Percentiles rank a stretch among this genome's conserved stretches.
phyloP scores from a whole-genome alignment of 805 yeast species.

The Candida ovalis region DNA sequence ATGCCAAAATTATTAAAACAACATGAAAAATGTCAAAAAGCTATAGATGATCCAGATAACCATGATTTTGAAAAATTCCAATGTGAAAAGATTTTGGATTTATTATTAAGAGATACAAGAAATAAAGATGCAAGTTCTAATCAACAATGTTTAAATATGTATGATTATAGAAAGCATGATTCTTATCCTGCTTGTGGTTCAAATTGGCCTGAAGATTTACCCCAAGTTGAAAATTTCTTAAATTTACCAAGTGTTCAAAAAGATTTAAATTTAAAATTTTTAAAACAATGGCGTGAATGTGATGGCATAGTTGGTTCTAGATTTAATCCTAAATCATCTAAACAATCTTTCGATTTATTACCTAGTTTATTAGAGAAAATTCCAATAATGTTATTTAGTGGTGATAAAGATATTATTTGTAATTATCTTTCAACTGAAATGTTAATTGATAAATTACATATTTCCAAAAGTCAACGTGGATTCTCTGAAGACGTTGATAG shows the following conservation, averaged over 20 bases:
- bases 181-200: slow-evolving; percentile 82
- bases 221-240: slow-evolving; percentile 47
- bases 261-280: slow-evolving; percentile 46
- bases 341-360: slow-evolving; percentile 62
- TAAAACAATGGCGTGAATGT: slow-evolving; percentile 73
- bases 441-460: slow-evolving; percentile 50
- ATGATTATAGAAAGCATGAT: slow-evolving; percentile 71
- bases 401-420: slow-evolving; percentile 86
- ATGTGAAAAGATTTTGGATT: slow-evolving; percentile 41
- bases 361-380: slow-evolving; percentile 57
- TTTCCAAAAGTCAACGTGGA: slow-evolving; percentile 64
- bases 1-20: slow-evolving; percentile 41
- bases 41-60: slow-evolving; percentile 22
- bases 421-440: slow-evolving; percentile 73
- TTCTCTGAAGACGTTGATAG: slow-evolving; percentile 32
- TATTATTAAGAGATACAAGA: slow-evolving; percentile 33
- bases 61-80: slow-evolving; percentile 24
- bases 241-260: slow-evolving; percentile 40
- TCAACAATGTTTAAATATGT: slow-evolving; percentile 72
- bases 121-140: slow-evolving; percentile 26
- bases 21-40: slow-evolving; percentile 58
- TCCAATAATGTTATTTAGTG: slow-evolving; percentile 74
- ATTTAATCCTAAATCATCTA: slow-evolving; percentile 49
- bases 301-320: slow-evolving; percentile 49
- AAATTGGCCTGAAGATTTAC: slow-evolving; percentile 81